Conservation (phyloP, 2,329 filamentous ascomycete species). For the Coleophoma cylindrospora region DNA sequence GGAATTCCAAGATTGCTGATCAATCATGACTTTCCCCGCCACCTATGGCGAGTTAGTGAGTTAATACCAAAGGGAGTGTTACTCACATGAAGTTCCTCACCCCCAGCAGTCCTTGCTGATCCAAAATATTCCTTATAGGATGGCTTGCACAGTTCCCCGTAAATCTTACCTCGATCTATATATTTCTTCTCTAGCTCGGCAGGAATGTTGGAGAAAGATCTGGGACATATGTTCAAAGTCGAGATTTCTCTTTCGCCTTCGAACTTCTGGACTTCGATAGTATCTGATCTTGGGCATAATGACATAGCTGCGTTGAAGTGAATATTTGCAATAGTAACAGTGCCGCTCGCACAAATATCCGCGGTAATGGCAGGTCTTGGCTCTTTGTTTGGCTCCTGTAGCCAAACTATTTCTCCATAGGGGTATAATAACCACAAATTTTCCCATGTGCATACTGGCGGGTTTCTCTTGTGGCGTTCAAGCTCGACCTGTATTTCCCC, state of each 20-base stretch:
- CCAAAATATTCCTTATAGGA: background rate
- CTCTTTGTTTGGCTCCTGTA: background rate
- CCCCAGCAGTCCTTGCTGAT: background rate
- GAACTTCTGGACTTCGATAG: background rate
- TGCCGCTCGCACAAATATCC: background rate
- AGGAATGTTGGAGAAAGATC: background rate
- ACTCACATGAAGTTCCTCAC: background rate
- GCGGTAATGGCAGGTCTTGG: background rate
- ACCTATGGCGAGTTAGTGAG: background rate
- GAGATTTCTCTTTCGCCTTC: background rate
- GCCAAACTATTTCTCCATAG: background rate
- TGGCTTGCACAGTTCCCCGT: background rate
- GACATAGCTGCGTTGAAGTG: background rate
- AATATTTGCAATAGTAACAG: background rate
- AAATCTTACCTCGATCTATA: background rate
- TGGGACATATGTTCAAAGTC: background rate
- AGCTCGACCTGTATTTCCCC: background rate
- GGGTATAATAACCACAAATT: slow-evolving; percentile 7
- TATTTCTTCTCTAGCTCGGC: too few species aligned
- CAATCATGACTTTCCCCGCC: background rate
- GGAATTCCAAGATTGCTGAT: background rate
- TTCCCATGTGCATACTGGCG: slow-evolving; percentile 5
- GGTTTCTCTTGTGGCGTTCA: slow-evolving; percentile 1
- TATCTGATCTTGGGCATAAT: background rate
- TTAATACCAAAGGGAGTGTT: background rate